A percentile compares a stretch with the other conserved stretches of the same genome.
Conservation (phyloP, 139 green algal species). For the Pseudopediastrum boryanum region DNA sequence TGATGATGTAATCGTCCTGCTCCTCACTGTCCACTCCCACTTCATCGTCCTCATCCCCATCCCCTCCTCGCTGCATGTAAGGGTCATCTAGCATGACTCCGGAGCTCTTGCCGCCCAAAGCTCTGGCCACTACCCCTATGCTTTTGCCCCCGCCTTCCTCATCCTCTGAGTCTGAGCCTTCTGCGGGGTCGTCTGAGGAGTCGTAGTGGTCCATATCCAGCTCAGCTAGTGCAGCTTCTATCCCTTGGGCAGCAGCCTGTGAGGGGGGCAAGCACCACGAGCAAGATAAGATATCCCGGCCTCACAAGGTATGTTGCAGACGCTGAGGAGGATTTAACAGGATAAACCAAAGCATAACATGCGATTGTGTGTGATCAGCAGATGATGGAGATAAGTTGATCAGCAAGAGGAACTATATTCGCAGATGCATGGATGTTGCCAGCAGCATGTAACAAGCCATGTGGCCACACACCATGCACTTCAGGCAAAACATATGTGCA, state of each 20-base stretch:
- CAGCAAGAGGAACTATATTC: no score
- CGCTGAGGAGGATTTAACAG: neutral
- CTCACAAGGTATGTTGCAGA: no score
- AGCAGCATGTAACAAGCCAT: no score
- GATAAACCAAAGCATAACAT: neutral
- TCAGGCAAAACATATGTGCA: no score
- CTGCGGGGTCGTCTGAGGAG: constrained; percentile 69
- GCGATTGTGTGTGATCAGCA: neutral
- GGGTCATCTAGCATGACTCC: constrained; percentile 57
- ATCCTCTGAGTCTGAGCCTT: no score
- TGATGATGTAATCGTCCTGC: constrained; percentile 74
- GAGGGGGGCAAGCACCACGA: no score
- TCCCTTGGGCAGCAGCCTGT: constrained; percentile 2
- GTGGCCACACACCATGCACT: no score
- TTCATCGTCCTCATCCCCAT: constrained; percentile 62
- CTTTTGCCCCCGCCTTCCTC: neutral
- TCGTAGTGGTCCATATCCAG: constrained; percentile 98
- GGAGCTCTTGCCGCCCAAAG: constrained; percentile 34
- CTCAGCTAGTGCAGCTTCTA: constrained; percentile 72
- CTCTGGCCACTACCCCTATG: constrained; percentile 35
- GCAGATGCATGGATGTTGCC: no score
- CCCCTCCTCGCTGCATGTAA: constrained; percentile 71
- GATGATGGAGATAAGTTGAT: no score
- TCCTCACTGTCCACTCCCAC: constrained; percentile 62
- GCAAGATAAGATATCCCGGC: no score